Evolutionary conservation across 2,329 filamentous ascomycete species (phyloP).

Genomic region (Sclerotiophoma versabilis): DNA sequence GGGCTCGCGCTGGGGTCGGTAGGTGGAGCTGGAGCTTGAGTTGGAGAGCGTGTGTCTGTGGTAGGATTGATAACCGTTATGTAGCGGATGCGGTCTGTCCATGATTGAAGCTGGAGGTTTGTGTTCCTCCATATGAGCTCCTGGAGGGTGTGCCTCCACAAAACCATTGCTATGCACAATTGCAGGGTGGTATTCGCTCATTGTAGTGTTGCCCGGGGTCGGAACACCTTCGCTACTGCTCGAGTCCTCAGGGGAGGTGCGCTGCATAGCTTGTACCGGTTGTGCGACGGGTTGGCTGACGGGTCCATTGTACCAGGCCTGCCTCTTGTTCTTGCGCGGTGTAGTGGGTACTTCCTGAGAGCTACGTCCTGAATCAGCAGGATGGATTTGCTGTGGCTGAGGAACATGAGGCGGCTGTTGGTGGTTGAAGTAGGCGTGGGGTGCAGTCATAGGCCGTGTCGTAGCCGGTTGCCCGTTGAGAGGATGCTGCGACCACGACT

Average conservation of each 20-base stretch:
- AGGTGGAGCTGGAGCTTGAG: conserved; percentile 31
- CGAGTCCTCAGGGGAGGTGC: conserved; percentile 63
- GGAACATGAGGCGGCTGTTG: conserved; percentile 29
- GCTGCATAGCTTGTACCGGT: conserved; percentile 46
- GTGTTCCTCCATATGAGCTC: conserved; percentile 49
- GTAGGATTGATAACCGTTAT: conserved; percentile 38
- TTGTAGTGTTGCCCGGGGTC: conserved; percentile 59
- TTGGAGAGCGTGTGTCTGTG: conserved; percentile 39
- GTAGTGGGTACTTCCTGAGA: conserved; percentile 55
- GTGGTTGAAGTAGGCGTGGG: conserved; percentile 47
- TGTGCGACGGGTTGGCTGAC: conserved; percentile 33
- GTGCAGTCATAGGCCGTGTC: conserved; percentile 46
- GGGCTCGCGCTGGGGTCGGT: conserved; percentile 41
- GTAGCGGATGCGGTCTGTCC: conserved; percentile 46
- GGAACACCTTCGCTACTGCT: conserved; percentile 63
- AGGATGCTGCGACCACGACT: conserved; percentile 45
- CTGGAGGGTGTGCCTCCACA: conserved; percentile 54
- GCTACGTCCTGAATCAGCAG: conserved; percentile 46
- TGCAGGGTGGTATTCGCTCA: conserved; percentile 59
- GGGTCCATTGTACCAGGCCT: conserved; percentile 74
- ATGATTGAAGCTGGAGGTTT: conserved; percentile 49
- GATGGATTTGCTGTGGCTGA: conserved; percentile 36
- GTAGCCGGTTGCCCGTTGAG: conserved; percentile 28
- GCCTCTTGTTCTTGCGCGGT: conserved; percentile 68
- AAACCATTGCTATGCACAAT: conserved; percentile 60